These are phyloP conservation scores for Colletotrichum chrysophilum DNA, from an alignment of 2,329 filamentous ascomycete species.

Conservation along the genomic window DNA sequence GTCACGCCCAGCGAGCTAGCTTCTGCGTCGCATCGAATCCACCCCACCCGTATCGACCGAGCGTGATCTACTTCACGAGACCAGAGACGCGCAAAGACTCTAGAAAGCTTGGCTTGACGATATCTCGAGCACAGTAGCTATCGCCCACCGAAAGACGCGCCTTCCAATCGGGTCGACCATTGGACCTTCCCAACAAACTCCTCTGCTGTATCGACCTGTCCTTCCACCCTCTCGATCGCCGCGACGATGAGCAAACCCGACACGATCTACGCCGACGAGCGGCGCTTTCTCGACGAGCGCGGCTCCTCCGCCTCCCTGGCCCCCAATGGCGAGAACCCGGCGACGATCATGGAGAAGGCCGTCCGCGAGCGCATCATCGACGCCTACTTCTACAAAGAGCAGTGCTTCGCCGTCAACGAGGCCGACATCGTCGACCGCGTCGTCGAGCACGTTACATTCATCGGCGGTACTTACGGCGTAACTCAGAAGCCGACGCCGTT, in stretches of 20 bases:
- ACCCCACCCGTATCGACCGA: neutral
- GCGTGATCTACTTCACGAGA: neutral
- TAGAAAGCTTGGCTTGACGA: neutral
- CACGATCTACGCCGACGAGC: slow-evolving; percentile 79
- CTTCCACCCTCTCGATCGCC: slow-evolving; percentile 3
- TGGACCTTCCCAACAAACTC: neutral
- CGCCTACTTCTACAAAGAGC: slow-evolving; percentile 98
- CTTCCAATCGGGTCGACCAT: neutral
- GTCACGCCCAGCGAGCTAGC: neutral
- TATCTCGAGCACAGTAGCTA: neutral
- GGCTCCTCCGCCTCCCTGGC: slow-evolving; percentile 79
- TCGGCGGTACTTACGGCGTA: slow-evolving; percentile 87
- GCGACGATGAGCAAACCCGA: slow-evolving; percentile 44
- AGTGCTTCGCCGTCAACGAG: slow-evolving; percentile 94
- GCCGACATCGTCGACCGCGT: slow-evolving; percentile 86
- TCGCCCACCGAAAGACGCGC: neutral
- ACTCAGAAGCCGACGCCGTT: slow-evolving; percentile 91
- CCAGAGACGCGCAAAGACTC: neutral
- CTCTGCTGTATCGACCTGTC: neutral
- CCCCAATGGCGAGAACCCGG: slow-evolving; percentile 88
- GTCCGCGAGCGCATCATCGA: slow-evolving; percentile 95
- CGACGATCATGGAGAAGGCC: slow-evolving; percentile 94
- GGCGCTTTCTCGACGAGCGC: slow-evolving; percentile 86
- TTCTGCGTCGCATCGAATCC: neutral
- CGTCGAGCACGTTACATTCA: slow-evolving; percentile 77